phyloP scores from a whole-genome alignment of 495 filamentous ascomycete species.

The Penicillium angulare region DNA sequence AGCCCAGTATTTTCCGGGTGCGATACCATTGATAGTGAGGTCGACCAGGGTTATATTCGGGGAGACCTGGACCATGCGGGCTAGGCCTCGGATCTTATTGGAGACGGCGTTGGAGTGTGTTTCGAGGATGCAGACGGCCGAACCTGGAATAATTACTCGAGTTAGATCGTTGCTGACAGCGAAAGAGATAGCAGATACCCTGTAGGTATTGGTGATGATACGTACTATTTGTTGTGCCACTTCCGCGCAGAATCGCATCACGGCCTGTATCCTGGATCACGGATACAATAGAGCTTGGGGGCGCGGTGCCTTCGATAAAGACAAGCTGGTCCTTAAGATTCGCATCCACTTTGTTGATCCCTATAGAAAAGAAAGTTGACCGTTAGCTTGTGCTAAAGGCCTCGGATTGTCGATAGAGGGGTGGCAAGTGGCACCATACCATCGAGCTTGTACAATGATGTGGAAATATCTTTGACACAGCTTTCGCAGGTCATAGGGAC shows the following conservation, averaged over 20 bases:
- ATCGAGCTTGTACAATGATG: conserved; percentile 66
- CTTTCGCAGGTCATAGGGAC: conserved; percentile 88
- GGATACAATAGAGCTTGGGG: conserved; percentile 83
- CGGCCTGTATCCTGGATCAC: conserved; percentile 88
- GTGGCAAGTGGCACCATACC: conserved; percentile 42
- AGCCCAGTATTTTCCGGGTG: conserved; percentile 75
- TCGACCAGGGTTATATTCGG: conserved; percentile 78
- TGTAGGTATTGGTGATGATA: neutral
- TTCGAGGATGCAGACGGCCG: conserved; percentile 95
- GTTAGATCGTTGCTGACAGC: neutral
- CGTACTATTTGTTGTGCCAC: conserved; percentile 80
- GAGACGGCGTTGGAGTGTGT: conserved; percentile 63
- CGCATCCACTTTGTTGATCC: conserved; percentile 49
- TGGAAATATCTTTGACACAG: conserved; percentile 82
- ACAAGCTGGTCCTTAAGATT: conserved; percentile 49
- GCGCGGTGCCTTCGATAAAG: conserved; percentile 54
- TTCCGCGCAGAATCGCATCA: conserved; percentile 91
- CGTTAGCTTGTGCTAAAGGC: neutral
- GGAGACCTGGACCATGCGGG: conserved; percentile 77
- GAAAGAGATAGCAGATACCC: too few species aligned
- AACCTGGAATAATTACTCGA: conserved; percentile 51
- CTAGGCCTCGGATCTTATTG: conserved; percentile 71
- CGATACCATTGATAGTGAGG: conserved; percentile 81
- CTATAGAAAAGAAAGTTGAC: conserved; percentile 17
- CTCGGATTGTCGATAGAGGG: neutral